phyloP scores from a whole-genome alignment of 495 filamentous ascomycete genomes.

The Xylaria scruposa region DNA sequence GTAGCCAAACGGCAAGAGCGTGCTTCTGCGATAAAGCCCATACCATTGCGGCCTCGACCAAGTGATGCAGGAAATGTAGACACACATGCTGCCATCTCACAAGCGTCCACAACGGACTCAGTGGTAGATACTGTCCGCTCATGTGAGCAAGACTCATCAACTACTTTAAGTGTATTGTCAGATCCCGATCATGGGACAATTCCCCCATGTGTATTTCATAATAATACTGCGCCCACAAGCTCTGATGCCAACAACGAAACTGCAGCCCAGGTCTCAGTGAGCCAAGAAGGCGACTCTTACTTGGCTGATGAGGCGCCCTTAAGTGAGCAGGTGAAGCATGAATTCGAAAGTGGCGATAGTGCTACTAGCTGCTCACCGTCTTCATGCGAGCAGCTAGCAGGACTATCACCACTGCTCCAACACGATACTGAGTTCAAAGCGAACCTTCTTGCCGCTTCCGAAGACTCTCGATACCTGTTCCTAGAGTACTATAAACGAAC shows the following conservation, averaged over 20 bases:
- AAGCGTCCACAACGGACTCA: not conserved
- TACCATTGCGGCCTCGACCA: not conserved
- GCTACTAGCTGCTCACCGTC: too few relatives aligned
- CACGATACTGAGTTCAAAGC: conserved; percentile 6
- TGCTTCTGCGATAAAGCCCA: not conserved
- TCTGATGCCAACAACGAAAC: conserved; percentile 2
- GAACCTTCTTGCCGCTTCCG: conserved; percentile 1
- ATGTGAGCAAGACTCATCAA: conserved; percentile 13
- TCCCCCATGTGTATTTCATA: not conserved
- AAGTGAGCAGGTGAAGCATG: not conserved
- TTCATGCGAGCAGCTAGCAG: not conserved
- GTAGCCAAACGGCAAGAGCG: not conserved
- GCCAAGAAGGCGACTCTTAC: not conserved
- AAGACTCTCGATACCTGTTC: conserved; percentile 7
- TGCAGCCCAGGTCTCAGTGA: not conserved
- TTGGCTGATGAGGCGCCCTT: not conserved
- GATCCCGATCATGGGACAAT: not conserved
- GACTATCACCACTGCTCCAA: too few relatives aligned
- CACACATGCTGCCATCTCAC: not conserved
- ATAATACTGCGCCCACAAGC: not conserved
- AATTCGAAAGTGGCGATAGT: not conserved
- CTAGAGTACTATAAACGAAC: conserved; percentile 9
- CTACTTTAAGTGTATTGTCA: not conserved
- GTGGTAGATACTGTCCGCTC: not conserved
- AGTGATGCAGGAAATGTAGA: not conserved